Conservation (phyloP, 2,329 filamentous ascomycete genomes). For the Fulvia fulva region DNA sequence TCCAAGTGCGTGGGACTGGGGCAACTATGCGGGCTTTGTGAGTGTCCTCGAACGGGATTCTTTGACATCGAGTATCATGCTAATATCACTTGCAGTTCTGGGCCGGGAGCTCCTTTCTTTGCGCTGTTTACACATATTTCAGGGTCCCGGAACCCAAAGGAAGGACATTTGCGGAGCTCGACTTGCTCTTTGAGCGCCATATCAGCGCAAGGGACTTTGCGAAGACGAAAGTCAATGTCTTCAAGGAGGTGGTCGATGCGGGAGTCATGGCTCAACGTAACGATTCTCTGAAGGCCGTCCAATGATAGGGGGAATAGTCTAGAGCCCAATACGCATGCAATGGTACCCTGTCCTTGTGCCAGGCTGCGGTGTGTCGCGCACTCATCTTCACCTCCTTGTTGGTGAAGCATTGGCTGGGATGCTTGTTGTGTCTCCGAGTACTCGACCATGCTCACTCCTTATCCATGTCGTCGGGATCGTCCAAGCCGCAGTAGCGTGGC, state of each 20-base stretch:
- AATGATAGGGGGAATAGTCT: background rate
- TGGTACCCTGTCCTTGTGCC: background rate
- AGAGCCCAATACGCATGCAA: background rate
- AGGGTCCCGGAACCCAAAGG: constrained; percentile 75
- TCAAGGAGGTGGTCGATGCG: constrained; percentile 39
- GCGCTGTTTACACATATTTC: constrained; percentile 77
- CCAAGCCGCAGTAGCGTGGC: constrained; percentile 19
- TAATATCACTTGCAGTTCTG: constrained; percentile 48
- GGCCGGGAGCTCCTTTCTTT: constrained; percentile 74
- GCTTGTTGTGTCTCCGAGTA: background rate
- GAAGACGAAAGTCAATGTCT: constrained; percentile 53
- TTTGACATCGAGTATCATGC: too few relatives aligned
- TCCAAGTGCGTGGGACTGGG: constrained; percentile 80
- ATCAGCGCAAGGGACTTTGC: constrained; percentile 72
- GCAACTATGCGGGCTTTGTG: constrained; percentile 73
- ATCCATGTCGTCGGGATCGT: constrained; percentile 12
- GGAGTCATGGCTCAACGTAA: constrained; percentile 23
- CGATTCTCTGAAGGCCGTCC: constrained; percentile 6
- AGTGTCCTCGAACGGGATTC: background rate
- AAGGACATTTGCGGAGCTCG: constrained; percentile 79
- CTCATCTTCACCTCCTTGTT: too few relatives aligned
- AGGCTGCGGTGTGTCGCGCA: background rate
- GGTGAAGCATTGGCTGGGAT: too few relatives aligned
- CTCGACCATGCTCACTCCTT: background rate
- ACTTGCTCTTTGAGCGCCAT: constrained; percentile 73